These are phyloP conservation scores for Penicillium griseofulvum DNA, from an alignment of 2,329 filamentous ascomycete genomes.

Conservation along the genomic window DNA sequence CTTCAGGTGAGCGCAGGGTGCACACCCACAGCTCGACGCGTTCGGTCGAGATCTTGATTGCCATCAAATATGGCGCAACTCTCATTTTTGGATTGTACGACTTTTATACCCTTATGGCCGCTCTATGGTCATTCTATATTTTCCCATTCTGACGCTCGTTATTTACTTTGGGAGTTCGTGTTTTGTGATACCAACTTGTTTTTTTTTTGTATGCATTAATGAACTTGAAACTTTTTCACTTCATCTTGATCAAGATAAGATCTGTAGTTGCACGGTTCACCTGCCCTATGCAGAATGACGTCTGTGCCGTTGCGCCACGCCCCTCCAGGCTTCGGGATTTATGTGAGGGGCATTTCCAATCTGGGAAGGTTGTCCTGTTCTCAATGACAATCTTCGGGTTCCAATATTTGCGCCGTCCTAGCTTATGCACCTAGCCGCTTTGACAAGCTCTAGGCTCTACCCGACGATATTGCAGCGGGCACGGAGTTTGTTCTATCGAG, in stretches of 20 bases:
- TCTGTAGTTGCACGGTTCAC: slow-evolving; percentile 6
- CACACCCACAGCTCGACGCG: slow-evolving; percentile 35
- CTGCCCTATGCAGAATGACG: slow-evolving; percentile 13
- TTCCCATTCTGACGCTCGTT: slow-evolving; percentile 5
- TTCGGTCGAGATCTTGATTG: slow-evolving; percentile 31
- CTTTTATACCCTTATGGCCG: neutral
- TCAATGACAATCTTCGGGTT: neutral
- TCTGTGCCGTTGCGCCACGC: slow-evolving; percentile 15
- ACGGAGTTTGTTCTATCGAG: neutral
- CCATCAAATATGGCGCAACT: neutral
- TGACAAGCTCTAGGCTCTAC: neutral
- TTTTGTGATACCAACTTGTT: slow-evolving; percentile 18
- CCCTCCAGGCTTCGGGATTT: neutral
- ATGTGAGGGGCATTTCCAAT: neutral
- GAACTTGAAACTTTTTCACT: neutral
- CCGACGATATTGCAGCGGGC: neutral
- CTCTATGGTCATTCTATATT: neutral
- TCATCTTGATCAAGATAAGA: slow-evolving; percentile 11
- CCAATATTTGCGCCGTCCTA: neutral
- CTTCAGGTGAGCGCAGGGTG: slow-evolving; percentile 36
- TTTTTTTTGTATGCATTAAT: neutral
- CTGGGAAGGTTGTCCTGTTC: neutral
- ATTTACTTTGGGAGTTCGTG: slow-evolving; percentile 3
- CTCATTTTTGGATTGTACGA: neutral
- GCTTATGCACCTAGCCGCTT: slow-evolving; percentile 8